Percentiles rank a stretch among this genome's conserved stretches.
Evolutionary conservation across 345 rosid species (phyloP).

Genomic region (Lepidium sativum): DNA sequence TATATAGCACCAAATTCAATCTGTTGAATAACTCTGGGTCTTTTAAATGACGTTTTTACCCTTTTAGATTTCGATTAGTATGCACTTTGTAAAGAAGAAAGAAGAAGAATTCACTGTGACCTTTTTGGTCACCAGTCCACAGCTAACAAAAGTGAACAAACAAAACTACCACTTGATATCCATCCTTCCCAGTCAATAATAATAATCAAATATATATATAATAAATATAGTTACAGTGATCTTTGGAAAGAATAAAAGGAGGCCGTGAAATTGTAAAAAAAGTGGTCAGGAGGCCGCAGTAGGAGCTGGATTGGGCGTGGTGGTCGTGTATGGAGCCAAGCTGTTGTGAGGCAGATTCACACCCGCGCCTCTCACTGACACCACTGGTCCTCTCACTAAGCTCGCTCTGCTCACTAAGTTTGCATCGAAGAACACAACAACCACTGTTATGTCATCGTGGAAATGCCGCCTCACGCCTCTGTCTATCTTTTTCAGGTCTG

Average conservation of each 20-base stretch:
- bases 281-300: slow-evolving; percentile 3
- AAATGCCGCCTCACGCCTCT: slow-evolving; percentile 87
- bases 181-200: background rate
- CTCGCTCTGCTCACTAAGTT: slow-evolving; percentile 45
- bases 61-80: background rate
- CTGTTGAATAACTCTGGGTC: background rate
- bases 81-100: too few species aligned
- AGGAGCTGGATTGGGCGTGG: slow-evolving; percentile 36
- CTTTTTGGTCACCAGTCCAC: background rate
- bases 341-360: slow-evolving; percentile 45
- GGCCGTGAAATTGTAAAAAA: background rate
- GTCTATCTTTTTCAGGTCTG: slow-evolving; percentile 92
- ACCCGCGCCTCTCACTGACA: slow-evolving; percentile 72
- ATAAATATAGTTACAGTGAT: background rate
- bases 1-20: background rate
- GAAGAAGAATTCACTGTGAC: background rate
- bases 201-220: background rate
- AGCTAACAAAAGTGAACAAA: background rate
- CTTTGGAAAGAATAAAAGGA: background rate
- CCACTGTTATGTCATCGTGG: slow-evolving; percentile 91
- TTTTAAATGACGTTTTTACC: background rate
- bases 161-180: slow-evolving; percentile 1
- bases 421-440: slow-evolving; percentile 77
- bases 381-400: slow-evolving; percentile 30
- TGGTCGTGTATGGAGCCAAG: slow-evolving; percentile 52